Conservation (phyloP, 345 rosid species). For the Bruguiera parviflora region DNA sequence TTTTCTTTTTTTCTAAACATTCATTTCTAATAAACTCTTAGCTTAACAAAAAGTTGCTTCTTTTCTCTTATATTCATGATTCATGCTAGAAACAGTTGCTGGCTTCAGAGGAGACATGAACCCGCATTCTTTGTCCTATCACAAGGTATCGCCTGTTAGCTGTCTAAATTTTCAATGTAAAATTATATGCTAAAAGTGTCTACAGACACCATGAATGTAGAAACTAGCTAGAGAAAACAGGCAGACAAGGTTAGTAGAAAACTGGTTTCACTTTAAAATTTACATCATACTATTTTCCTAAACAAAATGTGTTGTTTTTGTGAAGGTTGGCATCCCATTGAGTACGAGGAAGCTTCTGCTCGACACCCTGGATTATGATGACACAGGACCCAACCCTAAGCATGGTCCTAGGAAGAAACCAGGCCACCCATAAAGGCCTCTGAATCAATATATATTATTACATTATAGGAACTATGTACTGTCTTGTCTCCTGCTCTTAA, state of each 20-base stretch:
- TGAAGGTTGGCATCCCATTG: conserved; percentile 23
- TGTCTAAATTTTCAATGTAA: no score
- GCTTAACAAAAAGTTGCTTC: neutral
- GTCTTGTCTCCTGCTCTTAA: no score
- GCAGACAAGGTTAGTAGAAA: no score
- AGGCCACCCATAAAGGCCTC: conserved; percentile 8
- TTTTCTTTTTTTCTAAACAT: no score
- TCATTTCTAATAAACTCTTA: neutral
- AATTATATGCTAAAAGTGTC: no score
- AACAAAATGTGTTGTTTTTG: neutral
- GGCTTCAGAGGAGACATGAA: conserved; percentile 36
- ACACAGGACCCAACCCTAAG: conserved; percentile 55
- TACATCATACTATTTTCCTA: no score
- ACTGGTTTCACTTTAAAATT: no score
- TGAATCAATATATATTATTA: neutral
- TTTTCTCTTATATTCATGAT: conserved; percentile 27
- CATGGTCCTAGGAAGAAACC: conserved; percentile 58
- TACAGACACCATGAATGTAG: no score
- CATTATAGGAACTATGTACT: neutral
- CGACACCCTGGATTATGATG: conserved; percentile 51
- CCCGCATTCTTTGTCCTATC: conserved; percentile 16
- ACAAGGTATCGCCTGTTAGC: conserved; percentile 17
- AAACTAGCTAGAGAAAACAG: no score
- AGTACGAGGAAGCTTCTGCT: conserved; percentile 51
- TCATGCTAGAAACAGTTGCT: conserved; percentile 28